Conservation (phyloP, 495 filamentous ascomycete genomes). For the Lepidopterella palustris region DNA sequence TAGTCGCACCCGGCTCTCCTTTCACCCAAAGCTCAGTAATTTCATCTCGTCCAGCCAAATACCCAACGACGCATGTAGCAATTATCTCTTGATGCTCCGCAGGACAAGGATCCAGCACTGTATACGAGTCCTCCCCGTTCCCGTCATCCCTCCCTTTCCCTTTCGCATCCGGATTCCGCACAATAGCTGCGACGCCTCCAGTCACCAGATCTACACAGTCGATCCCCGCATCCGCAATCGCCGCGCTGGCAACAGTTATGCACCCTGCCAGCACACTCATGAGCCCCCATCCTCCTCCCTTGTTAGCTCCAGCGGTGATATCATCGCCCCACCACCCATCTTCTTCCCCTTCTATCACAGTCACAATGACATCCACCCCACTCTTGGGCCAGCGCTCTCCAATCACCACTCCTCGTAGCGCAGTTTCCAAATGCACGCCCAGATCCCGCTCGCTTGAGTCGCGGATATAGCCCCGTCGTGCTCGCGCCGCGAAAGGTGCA, state of each 20-base stretch:
- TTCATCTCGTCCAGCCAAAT: constrained; percentile 81
- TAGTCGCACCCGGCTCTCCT: constrained; percentile 53
- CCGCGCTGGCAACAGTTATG: constrained; percentile 91
- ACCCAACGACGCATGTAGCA: constrained; percentile 83
- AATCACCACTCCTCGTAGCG: constrained; percentile 80
- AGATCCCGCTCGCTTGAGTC: constrained; percentile 85
- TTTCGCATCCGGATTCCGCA: constrained; percentile 36
- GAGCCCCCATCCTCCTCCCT: constrained; percentile 55
- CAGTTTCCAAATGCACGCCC: constrained; percentile 82
- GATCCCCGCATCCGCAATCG: constrained; percentile 89
- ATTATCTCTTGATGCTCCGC: constrained; percentile 69
- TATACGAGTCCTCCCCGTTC: constrained; percentile 21
- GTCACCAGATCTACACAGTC: constrained; percentile 89
- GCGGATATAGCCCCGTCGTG: constrained; percentile 78
- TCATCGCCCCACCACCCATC: constrained; percentile 58
- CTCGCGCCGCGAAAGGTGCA: constrained; percentile 81
- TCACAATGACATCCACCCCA: constrained; percentile 85
- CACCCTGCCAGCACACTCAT: constrained; percentile 90
- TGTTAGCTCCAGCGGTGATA: constrained; percentile 26
- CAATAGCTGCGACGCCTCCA: constrained; percentile 82
- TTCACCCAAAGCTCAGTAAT: constrained; percentile 92
- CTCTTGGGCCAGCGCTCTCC: constrained; percentile 95
- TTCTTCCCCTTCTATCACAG: constrained; percentile 84
- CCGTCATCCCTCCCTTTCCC: constrained; percentile 26
- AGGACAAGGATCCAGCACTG: constrained; percentile 80